Percentiles rank a stretch among this genome's conserved stretches.
These are phyloP conservation scores for Boletellus sp. DNA, from an alignment of 1,284 basidiomycete genomes.

Conservation along the genomic window DNA sequence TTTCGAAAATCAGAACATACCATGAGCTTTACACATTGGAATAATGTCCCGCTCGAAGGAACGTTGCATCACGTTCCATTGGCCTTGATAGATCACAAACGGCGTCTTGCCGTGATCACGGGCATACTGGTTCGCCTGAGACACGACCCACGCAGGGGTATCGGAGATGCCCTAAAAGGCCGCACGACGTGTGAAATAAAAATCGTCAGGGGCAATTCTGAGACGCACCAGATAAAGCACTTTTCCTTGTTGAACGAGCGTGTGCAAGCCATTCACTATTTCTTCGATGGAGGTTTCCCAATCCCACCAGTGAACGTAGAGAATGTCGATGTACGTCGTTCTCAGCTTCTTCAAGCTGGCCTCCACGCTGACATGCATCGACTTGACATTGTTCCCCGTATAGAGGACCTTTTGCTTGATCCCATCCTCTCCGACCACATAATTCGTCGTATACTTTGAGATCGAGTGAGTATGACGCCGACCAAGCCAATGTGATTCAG, in stretches of 20 bases:
- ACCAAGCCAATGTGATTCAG: neutral
- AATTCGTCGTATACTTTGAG: conserved; percentile 1
- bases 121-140: conserved; percentile 38
- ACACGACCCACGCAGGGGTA: conserved; percentile 41
- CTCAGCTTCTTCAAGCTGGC: conserved; percentile 43
- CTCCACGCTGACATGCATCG: conserved; percentile 22
- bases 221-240: conserved; percentile 40
- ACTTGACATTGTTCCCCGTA: conserved; percentile 1
- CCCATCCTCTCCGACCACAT: neutral
- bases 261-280: conserved; percentile 43
- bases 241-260: conserved; percentile 39
- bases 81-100: conserved; percentile 54
- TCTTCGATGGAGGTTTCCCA: conserved; percentile 41
- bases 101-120: conserved; percentile 43
- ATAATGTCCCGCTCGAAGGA: conserved; percentile 53
- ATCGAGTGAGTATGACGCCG: neutral
- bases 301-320: conserved; percentile 34
- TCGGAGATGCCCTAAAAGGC: conserved; percentile 33
- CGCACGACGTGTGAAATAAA: neutral
- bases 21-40: conserved; percentile 44
- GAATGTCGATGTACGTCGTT: conserved; percentile 33
- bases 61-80: conserved; percentile 46
- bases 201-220: no score
- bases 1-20: conserved; percentile 15
- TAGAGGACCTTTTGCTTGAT: conserved; percentile 2